Percentiles rank a stretch among this genome's conserved stretches.
Evolutionary conservation across 129 eudicot species (phyloP).

Genomic region (Smallanthus sonchifolius): DNA sequence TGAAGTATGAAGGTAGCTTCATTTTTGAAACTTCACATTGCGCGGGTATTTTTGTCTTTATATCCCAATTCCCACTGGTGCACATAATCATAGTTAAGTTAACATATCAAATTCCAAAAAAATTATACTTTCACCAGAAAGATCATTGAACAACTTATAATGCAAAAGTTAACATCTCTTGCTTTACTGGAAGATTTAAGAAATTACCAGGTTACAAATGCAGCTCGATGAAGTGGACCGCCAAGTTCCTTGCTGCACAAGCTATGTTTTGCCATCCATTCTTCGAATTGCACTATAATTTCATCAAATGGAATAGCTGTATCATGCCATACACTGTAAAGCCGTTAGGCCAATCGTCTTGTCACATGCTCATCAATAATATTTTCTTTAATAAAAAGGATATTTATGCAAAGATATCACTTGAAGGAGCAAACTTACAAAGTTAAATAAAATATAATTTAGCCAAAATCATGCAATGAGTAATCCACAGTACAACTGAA

Average conservation of each 20-base stretch:
- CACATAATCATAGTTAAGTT: slow-evolving; percentile 26
- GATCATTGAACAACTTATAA: not conserved
- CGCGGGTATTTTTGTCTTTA: slow-evolving; percentile 87
- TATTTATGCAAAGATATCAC: not conserved
- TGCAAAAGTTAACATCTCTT: not conserved
- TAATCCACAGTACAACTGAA: not conserved
- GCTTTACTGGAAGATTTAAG: not conserved
- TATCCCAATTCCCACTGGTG: slow-evolving; percentile 91
- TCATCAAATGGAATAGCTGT: slow-evolving; percentile 79
- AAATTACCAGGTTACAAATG: slow-evolving; percentile 90
- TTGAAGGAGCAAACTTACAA: not conserved
- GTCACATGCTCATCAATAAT: not conserved
- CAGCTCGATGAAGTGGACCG: slow-evolving; percentile 62
- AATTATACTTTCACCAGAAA: not conserved
- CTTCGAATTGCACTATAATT: slow-evolving; percentile 79
- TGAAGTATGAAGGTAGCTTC: slow-evolving; percentile 73
- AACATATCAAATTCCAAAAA: slow-evolving; percentile 9
- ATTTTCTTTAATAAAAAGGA: not conserved
- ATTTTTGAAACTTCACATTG: slow-evolving; percentile 64
- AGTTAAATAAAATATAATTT: not conserved
- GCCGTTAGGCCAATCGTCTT: slow-evolving; percentile 16
- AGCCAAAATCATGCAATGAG: not conserved
- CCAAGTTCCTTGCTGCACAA: slow-evolving; percentile 49
- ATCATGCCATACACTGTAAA: slow-evolving; percentile 95
- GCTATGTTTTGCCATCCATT: slow-evolving; percentile 58